Percentiles rank a stretch among this genome's conserved stretches.
Conservation (phyloP, 345 rosid genomes). For the Eutrema heterophyllum region DNA sequence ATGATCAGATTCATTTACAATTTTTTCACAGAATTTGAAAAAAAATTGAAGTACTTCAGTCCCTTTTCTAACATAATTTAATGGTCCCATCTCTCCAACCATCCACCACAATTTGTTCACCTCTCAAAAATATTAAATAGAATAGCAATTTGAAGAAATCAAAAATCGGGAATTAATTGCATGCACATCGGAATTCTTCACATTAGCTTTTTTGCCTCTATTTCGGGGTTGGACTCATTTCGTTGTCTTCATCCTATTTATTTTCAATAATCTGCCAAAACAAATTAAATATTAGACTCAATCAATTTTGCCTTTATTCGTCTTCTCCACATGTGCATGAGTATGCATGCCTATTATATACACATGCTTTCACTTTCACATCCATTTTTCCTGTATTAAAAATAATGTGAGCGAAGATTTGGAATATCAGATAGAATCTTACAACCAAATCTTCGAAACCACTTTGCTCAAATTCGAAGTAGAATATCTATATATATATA, state of each 20-base stretch:
- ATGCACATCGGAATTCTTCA: conserved; percentile 28
- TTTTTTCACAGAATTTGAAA: not conserved
- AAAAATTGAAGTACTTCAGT: not conserved
- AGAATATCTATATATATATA: not conserved
- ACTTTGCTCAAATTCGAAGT: conserved; percentile 1
- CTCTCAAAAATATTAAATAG: conserved; percentile 15
- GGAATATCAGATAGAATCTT: conserved; percentile 17
- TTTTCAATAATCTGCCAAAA: conserved; percentile 27
- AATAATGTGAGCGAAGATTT: not conserved
- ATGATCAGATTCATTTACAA: conserved; percentile 18
- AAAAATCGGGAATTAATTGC: conserved; percentile 14
- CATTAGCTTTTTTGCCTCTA: conserved; percentile 12
- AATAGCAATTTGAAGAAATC: conserved; percentile 15
- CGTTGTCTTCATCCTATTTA: conserved; percentile 12
- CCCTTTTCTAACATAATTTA: conserved; percentile 5
- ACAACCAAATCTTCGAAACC: conserved; percentile 1
- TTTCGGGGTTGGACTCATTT: conserved; percentile 7
- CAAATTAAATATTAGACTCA: not conserved
- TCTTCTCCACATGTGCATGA: conserved; percentile 15
- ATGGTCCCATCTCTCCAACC: conserved; percentile 8
- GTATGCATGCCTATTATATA: conserved; percentile 11
- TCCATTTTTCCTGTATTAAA: not conserved
- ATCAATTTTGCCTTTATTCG: conserved; percentile 1
- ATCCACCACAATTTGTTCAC: conserved; percentile 2
- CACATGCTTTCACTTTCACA: conserved; percentile 9